Percentiles rank a stretch among this genome's conserved stretches.
These are phyloP conservation scores for Dalechampia spathulata DNA, from an alignment of 441 rosid genomes.

Conservation along the genomic window DNA sequence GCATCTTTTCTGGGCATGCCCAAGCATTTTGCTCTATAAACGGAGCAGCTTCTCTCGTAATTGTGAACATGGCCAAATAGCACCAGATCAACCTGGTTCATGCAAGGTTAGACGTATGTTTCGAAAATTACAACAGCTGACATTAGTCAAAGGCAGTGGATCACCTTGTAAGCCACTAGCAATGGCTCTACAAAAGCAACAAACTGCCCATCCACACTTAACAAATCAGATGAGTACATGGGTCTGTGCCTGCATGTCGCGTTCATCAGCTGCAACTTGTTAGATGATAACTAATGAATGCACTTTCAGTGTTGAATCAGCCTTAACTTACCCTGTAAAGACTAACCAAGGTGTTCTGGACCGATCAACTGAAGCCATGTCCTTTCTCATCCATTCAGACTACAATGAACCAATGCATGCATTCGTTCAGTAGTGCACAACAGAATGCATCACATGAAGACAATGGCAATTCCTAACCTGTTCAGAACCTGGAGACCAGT, in stretches of 20 bases:
- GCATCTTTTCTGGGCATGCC: conserved; percentile 44
- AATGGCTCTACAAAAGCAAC: conserved; percentile 32
- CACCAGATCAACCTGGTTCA: conserved; percentile 45
- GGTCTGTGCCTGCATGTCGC: conserved; percentile 50
- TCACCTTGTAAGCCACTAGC: conserved; percentile 36
- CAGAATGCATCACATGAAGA: no score
- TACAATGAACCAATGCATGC: conserved; percentile 5
- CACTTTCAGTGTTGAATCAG: not conserved
- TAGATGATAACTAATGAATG: not conserved
- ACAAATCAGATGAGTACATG: conserved; percentile 35
- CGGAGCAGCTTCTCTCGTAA: conserved; percentile 53
- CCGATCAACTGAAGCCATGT: conserved; percentile 49
- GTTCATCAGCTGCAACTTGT: no score
- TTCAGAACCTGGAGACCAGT: conserved; percentile 35
- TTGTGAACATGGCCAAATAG: conserved; percentile 66
- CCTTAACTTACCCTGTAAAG: conserved; percentile 33
- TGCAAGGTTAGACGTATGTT: not conserved
- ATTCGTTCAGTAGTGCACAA: no score
- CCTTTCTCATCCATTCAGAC: conserved; percentile 51
- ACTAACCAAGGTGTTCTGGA: conserved; percentile 52
- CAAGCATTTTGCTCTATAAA: conserved; percentile 29
- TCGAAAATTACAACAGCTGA: not conserved
- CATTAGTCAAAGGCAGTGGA: not conserved
- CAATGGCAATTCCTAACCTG: conserved; percentile 19
- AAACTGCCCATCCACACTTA: conserved; percentile 15